Evolutionary conservation across 371 early-diverging fungal genomes (phyloP), one percentile per base, ranked within the genome.

Genomic region (Batkoa obscura): DNA sequence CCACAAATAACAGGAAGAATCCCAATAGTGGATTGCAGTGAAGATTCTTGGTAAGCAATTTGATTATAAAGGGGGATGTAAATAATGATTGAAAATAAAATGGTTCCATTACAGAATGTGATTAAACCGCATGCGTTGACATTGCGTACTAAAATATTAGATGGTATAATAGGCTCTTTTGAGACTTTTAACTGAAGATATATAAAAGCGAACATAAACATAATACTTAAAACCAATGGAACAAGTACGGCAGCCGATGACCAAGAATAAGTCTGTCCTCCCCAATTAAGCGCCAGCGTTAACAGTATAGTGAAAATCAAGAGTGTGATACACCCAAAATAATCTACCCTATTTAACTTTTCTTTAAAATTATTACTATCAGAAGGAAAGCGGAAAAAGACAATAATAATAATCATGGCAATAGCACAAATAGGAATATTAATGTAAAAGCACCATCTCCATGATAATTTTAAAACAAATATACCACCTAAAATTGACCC

Each of bases 231-330:
- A 15, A 62, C 62, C 10, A 85, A 69, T 58, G 51, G 60, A 3
- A 61, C 62, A 34, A 80, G 64, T 35, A 81, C 64, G 1, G 66
- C 58, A 5, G 73, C 64, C 1, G 69, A 66, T 41, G 61, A 52
- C 78, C 78, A 78, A 1, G 75, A 58, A 43, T 71, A 75, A 12
- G 63, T 55, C 36, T 57, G 46, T 4, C 88, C 88, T 37, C 83
- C 88, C 71, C 80, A 72, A 9, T 78, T 71, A 4, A 83, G 71
- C 2, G 81, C 81, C 31, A 84, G 56, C 38, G n/a, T 10, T 13
- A 13, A 30, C 3, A 50, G 32, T 23, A 32, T 34, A 50, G 31
- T 34, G 6, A 50, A 50, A 1, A 60, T 59, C 50, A 68, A 37
- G 13, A 60, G 17, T 1, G 68, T 35, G 0, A 70, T 62, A 8